These are phyloP conservation scores for Cryptococcus depauperatus DNA, from an alignment of 1,284 basidiomycete genomes.

Conservation along the genomic window DNA sequence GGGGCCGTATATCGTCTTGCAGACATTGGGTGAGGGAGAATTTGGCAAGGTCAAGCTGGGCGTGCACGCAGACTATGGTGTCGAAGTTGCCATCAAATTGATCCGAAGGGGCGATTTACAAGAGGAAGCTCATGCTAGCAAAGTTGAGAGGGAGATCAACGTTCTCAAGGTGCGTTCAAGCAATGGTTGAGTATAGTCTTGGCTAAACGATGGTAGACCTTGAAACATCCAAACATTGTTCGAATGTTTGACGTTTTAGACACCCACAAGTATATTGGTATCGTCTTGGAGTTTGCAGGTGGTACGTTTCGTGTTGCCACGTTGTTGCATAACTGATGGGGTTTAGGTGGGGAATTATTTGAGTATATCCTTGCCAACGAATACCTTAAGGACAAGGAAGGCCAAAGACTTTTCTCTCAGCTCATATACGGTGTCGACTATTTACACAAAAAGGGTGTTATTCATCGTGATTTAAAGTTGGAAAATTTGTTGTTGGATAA, in stretches of 20 bases:
- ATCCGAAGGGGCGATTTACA: slow-evolving; percentile 91
- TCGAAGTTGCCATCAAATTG: slow-evolving; percentile 98
- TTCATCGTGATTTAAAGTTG: slow-evolving; percentile 97
- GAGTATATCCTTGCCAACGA: slow-evolving; percentile 98
- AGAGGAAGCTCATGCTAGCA: slow-evolving; percentile 74
- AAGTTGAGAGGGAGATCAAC: slow-evolving; percentile 96
- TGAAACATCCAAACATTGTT: slow-evolving; percentile 98
- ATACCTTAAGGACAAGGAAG: slow-evolving; percentile 90
- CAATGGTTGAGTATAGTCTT: slow-evolving; percentile 10
- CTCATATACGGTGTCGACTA: slow-evolving; percentile 98
- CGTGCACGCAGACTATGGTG: slow-evolving; percentile 86
- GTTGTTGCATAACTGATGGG: slow-evolving; percentile 1
- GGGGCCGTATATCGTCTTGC: slow-evolving; percentile 86
- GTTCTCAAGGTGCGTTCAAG: slow-evolving; percentile 69
- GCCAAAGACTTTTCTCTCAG: slow-evolving; percentile 93
- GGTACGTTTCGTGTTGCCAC: slow-evolving; percentile 39
- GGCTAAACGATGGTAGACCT: slow-evolving; percentile 51
- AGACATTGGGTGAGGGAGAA: slow-evolving; percentile 95
- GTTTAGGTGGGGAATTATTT: slow-evolving; percentile 84
- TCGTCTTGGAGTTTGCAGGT: slow-evolving; percentile 96
- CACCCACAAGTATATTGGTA: slow-evolving; percentile 99
- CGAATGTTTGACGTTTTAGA: slow-evolving; percentile 98
- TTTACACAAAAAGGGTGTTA: slow-evolving; percentile 97
- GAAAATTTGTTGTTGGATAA: slow-evolving; percentile 96
- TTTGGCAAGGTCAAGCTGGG: slow-evolving; percentile 99